phyloP scores from a whole-genome alignment of 1,284 basidiomycete genomes.

The Moniliophthora roreri region DNA sequence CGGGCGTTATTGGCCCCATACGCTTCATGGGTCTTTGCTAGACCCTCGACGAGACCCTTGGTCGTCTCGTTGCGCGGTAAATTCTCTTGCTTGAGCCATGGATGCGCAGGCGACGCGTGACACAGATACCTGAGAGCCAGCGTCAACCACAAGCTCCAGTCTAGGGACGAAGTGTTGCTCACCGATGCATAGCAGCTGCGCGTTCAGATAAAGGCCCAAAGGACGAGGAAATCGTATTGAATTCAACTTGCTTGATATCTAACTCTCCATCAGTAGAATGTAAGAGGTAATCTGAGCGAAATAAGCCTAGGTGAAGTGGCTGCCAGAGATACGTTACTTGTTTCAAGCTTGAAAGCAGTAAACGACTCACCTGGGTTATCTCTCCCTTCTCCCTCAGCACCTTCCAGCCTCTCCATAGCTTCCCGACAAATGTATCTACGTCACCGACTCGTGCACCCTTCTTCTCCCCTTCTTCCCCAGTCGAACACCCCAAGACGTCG shows the following conservation, averaged over 20 bases:
- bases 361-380: constrained; percentile 35
- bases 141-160: constrained; percentile 44
- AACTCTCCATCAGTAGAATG: too few relatives aligned
- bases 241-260: too few relatives aligned
- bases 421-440: constrained; percentile 86
- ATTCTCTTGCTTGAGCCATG: constrained; percentile 40
- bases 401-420: constrained; percentile 85
- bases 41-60: constrained; percentile 69
- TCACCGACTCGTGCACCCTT: constrained; percentile 50
- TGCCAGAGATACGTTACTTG: constrained; percentile 32
- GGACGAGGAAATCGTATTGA: too few relatives aligned
- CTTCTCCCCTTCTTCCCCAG: constrained; percentile 43
- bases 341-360: neutral
- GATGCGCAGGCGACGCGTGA: constrained; percentile 62
- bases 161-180: neutral
- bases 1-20: constrained; percentile 59
- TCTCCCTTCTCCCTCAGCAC: constrained; percentile 58
- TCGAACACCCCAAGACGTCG: constrained; percentile 67
- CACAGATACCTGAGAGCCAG: constrained; percentile 64
- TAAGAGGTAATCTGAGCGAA: constrained; percentile 98
- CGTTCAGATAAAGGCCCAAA: constrained; percentile 85
- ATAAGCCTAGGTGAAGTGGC: constrained; percentile 88
- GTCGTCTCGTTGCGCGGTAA: constrained; percentile 80
- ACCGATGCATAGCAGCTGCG: constrained; percentile 70
- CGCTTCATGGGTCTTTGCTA: constrained; percentile 78